These are phyloP conservation scores for Glebionis coronaria DNA, from an alignment of 129 eudicot species.

Conservation along the genomic window DNA sequence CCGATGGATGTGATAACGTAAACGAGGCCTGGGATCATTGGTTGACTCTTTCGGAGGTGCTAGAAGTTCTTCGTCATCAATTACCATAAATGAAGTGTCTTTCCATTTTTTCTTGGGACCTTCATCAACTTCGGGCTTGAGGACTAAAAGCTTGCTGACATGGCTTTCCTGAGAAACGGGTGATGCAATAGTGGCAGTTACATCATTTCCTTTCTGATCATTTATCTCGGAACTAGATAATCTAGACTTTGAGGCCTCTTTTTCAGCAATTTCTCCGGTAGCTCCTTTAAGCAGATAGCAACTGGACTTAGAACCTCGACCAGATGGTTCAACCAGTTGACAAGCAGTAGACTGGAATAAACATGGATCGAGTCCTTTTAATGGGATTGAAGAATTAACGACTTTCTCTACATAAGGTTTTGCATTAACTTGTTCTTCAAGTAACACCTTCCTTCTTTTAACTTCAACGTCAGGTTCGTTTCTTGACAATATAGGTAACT, in stretches of 20 bases:
- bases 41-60: conserved; percentile 45
- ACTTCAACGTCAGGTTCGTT: conserved; percentile 32
- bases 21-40: conserved; percentile 63
- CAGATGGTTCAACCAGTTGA: conserved; percentile 77
- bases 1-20: conserved; percentile 64
- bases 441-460: conserved; percentile 55
- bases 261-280: conserved; percentile 24
- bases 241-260: conserved; percentile 34
- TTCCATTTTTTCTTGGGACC: conserved; percentile 54
- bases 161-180: conserved; percentile 95
- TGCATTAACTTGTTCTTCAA: conserved; percentile 45
- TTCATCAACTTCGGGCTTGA: conserved; percentile 29
- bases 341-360: conserved; percentile 37
- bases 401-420: conserved; percentile 43
- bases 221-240: conserved; percentile 37
- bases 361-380: conserved; percentile 40
- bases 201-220: conserved; percentile 47
- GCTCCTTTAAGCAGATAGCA: conserved; percentile 65
- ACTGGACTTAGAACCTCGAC: conserved; percentile 65
- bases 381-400: conserved; percentile 38
- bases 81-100: conserved; percentile 52
- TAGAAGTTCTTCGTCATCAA: conserved; percentile 51
- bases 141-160: conserved; percentile 66
- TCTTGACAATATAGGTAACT: conserved; percentile 27
- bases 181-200: conserved; percentile 56